Base-by-base conservation (phyloP, 306 rosid species). In the Castanea mollissima region DNA sequence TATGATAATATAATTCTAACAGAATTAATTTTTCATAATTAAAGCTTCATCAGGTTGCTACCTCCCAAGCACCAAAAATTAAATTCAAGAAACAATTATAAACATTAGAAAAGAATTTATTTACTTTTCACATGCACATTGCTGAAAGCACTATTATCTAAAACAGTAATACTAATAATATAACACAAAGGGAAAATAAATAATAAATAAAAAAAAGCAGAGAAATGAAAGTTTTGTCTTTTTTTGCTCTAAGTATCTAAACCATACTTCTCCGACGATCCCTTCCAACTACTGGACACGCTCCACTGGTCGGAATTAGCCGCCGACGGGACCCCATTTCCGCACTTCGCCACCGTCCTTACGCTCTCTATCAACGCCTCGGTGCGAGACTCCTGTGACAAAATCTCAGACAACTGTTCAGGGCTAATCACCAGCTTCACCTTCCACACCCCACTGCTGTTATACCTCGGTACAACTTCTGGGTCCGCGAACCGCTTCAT, bases 341-440 rank as follows among this genome's bases (percentile, higher is more conserved):
- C 81, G 27, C 97, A 93, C 89, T 91, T 93, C 1, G 97, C 97
- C 51, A 91, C 98, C 10, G 95, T 91, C 84, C 95, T 83, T 1
- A 89, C 92, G 35, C 90, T 93, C 57, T 93, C 98, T 2, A 93
- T 90, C 84, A 93, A 79, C 19, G 87, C 95, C 88, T 90, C 89
- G 0, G 98, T 93, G 55, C 90, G 77, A 11, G 89, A 71, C 1
- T 89, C 88, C 52, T 91, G 93, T 2, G 94, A 88, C 89, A 93
- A 82, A 29, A 93, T 93, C 74, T 91, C 91, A 19, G 97, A 88
- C 55, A 93, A 73, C 86, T 91, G 90, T 72, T 90, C 88, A 0
- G 97, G 93, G 79, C 89, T 88, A 15, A 93, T 91, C 3, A 91
- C 97, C 75, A 93, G 68, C 83, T 90, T 93, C 75, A 91, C 98